Evolutionary conservation across 352 stramenopile genomes (phyloP), one percentile per base, ranked within the genome.

Genomic region (Pythium utonaiense): DNA sequence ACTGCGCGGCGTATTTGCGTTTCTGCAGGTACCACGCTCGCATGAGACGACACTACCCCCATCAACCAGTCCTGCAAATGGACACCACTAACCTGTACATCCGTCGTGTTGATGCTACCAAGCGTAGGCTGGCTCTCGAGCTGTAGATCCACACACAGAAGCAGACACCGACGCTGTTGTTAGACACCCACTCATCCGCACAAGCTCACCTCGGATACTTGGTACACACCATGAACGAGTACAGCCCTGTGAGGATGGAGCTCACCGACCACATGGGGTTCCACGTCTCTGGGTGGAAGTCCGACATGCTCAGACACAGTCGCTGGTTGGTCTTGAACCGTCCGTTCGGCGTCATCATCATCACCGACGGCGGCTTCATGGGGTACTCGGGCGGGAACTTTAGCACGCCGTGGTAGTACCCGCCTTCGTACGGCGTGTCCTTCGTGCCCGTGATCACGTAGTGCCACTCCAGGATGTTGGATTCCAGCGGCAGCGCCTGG

Each of bases 231-330:
- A 98, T 97, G 70, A 99, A 99, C 4, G 91, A 98, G 65, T 97
- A 97, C 14, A 99, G 71, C 0, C 96, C 96, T 45, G 89, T 98
- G 56, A 99, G 78, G 67, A 99, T 98, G 38, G 93, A 98, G 60
- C 80, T 93, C 31, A 98, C 91, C 31, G 80, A 96, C 95, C 95
- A 98, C 89, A 98, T 97, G 21, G 96, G 96, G 72, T 98, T 98
- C 96, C 96, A 98, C 14, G 85, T 96, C 71, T 98, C 93, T 7
- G 92, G 92, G 60, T 98, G 94, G 73, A 97, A 98, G 70, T 98
- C 95, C 48, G 84, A 96, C 93, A 98, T 98, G 64, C 78, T 95
- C 6, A 98, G 74, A 79, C 96, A 98, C 42, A 98, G 73, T 21
- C 92, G 77, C 66, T 95, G 81, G 71, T 97, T 97, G 16, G 91